A percentile compares a stretch with the other conserved stretches of the same genome.
Conservation (phyloP, 2,329 filamentous ascomycete genomes). For the Fusarium odoratissimum region DNA sequence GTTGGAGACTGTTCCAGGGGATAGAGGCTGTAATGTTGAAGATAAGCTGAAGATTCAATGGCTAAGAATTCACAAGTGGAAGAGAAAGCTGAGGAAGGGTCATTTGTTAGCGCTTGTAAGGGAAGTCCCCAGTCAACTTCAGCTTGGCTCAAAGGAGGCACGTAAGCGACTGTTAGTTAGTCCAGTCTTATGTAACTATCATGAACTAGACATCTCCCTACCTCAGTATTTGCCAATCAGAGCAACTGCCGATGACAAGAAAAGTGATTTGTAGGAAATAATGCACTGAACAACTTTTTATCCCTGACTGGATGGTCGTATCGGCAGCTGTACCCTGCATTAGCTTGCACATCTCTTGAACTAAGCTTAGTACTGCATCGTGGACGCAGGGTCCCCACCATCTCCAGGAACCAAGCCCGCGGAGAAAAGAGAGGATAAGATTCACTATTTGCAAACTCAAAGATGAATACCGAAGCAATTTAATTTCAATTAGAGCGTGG, state of each 20-base stretch:
- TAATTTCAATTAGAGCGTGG: background rate
- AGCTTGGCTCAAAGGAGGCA: background rate
- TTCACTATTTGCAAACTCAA: background rate
- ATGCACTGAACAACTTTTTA: background rate
- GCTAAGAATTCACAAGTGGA: conserved; percentile 9
- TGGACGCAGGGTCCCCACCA: conserved; percentile 29
- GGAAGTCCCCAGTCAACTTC: background rate
- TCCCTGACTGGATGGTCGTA: conserved; percentile 6
- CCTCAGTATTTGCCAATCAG: conserved; percentile 1
- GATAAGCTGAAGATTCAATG: conserved; percentile 1
- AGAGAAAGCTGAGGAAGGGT: background rate
- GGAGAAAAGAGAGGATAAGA: background rate
- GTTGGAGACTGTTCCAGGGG: background rate
- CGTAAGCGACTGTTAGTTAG: background rate
- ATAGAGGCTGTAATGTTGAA: background rate
- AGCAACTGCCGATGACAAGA: background rate
- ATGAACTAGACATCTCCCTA: conserved; percentile 17
- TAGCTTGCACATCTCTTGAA: conserved; percentile 7
- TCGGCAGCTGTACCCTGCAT: conserved; percentile 7
- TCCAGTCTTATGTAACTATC: background rate
- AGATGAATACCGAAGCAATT: background rate
- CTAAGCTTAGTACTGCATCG: background rate
- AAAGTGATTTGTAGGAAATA: conserved; percentile 6
- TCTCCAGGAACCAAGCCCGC: background rate
- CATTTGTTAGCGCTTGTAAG: background rate